phyloP scores from a whole-genome alignment of 768 basidiomycete species.

The Russula emetica region DNA sequence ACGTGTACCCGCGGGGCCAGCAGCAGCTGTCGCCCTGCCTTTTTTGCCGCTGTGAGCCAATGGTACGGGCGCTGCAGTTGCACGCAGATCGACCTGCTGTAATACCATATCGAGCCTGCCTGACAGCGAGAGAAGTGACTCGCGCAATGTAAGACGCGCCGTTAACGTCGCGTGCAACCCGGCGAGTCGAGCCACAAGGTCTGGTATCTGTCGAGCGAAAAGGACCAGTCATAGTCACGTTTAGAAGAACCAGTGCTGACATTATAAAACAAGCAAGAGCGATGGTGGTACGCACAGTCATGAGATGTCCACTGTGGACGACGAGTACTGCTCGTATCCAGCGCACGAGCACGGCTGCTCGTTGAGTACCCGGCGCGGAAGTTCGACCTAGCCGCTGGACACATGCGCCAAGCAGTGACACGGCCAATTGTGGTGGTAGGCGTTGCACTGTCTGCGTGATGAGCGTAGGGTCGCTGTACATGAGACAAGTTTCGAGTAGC shows the following conservation, averaged over 20 bases:
- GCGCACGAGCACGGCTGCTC: conserved; percentile 60
- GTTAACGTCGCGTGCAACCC: conserved; percentile 79
- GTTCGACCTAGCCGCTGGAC: conserved; percentile 84
- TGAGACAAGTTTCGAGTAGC: conserved; percentile 80
- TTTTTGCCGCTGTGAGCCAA: conserved; percentile 39
- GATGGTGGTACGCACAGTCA: conserved; percentile 63
- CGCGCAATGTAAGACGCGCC: conserved; percentile 74
- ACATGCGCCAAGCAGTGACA: conserved; percentile 82
- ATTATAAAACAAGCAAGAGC: conserved; percentile 10
- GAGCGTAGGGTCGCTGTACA: conserved; percentile 74
- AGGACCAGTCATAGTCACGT: conserved; percentile 19
- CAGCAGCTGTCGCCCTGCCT: conserved; percentile 38
- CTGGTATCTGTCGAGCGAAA: conserved; percentile 64
- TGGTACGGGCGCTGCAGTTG: conserved; percentile 61
- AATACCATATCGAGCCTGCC: conserved; percentile 92
- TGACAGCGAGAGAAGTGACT: conserved; percentile 77
- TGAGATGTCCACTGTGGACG: conserved; percentile 84
- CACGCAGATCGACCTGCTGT: conserved; percentile 87
- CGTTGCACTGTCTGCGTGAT: conserved; percentile 84
- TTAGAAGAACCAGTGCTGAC: neutral
- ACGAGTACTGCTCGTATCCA: conserved; percentile 83
- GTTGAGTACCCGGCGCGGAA: conserved; percentile 73
- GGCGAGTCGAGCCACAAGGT: conserved; percentile 82
- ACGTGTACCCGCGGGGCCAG: conserved; percentile 35
- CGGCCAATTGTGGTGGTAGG: conserved; percentile 80